Percentiles rank a stretch among this genome's conserved stretches.
Conservation (phyloP, 2,329 filamentous ascomycete genomes). For the Ophiostoma sp. region DNA sequence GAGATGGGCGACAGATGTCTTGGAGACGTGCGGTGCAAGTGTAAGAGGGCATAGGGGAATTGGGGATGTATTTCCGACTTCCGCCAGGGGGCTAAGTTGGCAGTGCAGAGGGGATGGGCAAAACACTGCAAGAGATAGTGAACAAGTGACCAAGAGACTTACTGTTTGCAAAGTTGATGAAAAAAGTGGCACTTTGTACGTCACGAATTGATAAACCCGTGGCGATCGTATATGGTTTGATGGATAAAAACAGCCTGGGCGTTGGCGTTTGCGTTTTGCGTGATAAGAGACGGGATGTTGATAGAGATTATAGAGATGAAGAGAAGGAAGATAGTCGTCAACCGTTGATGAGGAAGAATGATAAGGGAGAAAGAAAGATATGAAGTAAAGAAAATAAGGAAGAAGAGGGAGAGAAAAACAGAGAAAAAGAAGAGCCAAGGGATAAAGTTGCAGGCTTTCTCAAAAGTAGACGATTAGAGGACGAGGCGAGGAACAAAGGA, state of each 20-base stretch:
- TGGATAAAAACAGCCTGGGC: constrained; percentile 6
- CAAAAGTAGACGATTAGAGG: background rate
- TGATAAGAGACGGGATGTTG: background rate
- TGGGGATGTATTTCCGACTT: background rate
- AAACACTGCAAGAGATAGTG: background rate
- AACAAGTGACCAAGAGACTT: background rate
- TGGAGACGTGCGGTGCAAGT: background rate
- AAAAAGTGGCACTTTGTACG: constrained; percentile 5
- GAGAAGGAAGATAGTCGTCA: background rate
- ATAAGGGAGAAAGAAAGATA: background rate
- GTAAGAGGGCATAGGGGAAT: background rate
- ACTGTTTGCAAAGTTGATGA: background rate
- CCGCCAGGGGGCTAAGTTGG: background rate
- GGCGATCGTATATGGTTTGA: constrained; percentile 16
- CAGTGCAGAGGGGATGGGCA: background rate
- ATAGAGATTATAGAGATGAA: background rate
- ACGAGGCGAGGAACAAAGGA: constrained; percentile 10
- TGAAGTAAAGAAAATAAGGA: background rate
- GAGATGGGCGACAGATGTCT: background rate
- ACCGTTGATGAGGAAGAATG: background rate
- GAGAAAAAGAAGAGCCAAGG: background rate
- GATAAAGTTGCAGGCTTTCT: background rate
- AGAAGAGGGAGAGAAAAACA: background rate
- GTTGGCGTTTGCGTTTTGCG: constrained; percentile 3
- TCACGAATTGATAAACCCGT: background rate